These are phyloP conservation scores for Ganoderma meredithae DNA, from an alignment of 1,284 basidiomycete species.

Conservation along the genomic window DNA sequence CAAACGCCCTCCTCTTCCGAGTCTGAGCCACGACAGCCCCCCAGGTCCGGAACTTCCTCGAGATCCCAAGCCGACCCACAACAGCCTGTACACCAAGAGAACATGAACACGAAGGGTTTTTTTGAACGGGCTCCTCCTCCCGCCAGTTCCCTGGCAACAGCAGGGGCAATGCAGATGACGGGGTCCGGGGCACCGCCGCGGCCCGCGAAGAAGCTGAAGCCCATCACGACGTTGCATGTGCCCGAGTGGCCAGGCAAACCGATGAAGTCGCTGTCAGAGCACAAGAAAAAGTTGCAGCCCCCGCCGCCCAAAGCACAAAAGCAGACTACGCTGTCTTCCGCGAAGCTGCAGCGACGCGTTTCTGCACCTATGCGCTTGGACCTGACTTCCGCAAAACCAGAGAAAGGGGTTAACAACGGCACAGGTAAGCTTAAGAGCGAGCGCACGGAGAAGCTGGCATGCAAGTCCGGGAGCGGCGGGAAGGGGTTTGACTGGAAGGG, in stretches of 20 bases:
- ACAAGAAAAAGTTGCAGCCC: slow-evolving; percentile 15
- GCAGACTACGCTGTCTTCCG: slow-evolving; percentile 22
- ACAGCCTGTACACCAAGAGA: too few species aligned
- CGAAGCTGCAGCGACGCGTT: slow-evolving; percentile 15
- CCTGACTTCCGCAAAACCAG: not conserved
- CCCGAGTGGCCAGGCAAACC: slow-evolving; percentile 23
- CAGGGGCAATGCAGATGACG: not conserved
- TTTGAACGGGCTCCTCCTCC: not conserved
- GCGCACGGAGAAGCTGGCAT: slow-evolving; percentile 7
- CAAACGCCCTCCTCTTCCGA: not conserved
- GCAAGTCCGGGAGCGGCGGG: slow-evolving; percentile 9
- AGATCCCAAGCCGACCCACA: not conserved
- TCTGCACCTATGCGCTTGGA: slow-evolving; percentile 19
- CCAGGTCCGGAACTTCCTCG: not conserved
- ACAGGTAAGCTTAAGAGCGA: slow-evolving; percentile 16
- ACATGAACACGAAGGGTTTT: not conserved
- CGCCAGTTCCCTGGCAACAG: not conserved
- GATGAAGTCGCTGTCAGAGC: slow-evolving; percentile 24
- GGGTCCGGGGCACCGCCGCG: not conserved
- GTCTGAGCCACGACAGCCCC: not conserved
- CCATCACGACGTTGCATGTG: slow-evolving; percentile 24
- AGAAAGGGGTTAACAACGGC: slow-evolving; percentile 3
- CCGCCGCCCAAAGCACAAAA: slow-evolving; percentile 5
- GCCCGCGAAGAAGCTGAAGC: slow-evolving; percentile 28
- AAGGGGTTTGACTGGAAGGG: slow-evolving; percentile 32